Evolutionary conservation across 2,329 filamentous ascomycete species (phyloP).

Genomic region (Calonectria ilicicola): DNA sequence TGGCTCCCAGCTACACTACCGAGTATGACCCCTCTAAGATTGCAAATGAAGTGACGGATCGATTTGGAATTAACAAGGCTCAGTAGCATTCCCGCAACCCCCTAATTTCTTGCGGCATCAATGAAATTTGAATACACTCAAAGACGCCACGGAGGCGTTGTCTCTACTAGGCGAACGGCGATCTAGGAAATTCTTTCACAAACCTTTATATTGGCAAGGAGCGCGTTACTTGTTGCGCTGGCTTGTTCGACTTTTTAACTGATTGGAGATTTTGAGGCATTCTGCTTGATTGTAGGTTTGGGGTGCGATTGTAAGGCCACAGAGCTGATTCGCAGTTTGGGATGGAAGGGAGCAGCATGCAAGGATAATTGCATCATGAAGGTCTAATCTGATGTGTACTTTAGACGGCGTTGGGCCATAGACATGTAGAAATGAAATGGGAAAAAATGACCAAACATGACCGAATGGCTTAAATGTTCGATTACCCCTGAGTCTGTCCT

Average conservation of each 20-base stretch:
- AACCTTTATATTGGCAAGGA: conserved; percentile 37
- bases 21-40: conserved; percentile 65
- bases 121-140: conserved; percentile 30
- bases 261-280: conserved; percentile 47
- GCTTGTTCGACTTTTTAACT: conserved; percentile 39
- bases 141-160: conserved; percentile 35
- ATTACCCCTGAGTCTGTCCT: background rate
- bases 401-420: conserved; percentile 56
- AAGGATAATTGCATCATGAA: conserved; percentile 49
- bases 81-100: conserved; percentile 30
- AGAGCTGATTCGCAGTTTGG: conserved; percentile 53
- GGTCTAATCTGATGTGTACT: conserved; percentile 57
- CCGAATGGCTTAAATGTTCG: no score
- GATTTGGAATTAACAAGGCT: conserved; percentile 56
- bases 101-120: conserved; percentile 26
- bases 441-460: conserved; percentile 31
- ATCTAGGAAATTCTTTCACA: conserved; percentile 46
- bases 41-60: conserved; percentile 61
- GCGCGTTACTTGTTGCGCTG: conserved; percentile 40
- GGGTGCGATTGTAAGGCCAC: conserved; percentile 50
- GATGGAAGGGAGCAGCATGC: conserved; percentile 47
- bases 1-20: conserved; percentile 71
- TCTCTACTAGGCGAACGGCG: conserved; percentile 46
- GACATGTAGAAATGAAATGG: conserved; percentile 55
- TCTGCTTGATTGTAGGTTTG: conserved; percentile 44